Base-by-base conservation (phyloP, 345 rosid species). In the Gossypium bickii region DNA sequence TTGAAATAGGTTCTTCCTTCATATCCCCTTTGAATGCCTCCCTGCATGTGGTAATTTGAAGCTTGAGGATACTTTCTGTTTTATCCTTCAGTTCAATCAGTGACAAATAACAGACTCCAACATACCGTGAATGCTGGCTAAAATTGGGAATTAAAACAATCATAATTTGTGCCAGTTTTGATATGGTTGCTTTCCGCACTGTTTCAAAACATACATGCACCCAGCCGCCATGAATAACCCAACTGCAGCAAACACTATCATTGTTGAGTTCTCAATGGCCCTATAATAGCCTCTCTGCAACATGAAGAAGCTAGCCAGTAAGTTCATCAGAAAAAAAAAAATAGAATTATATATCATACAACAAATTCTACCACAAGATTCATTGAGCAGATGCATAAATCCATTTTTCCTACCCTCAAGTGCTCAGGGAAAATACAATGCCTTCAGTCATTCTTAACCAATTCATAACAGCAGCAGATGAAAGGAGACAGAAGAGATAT, bases 161-260 rank as follows among this genome's bases (percentile, higher is more conserved):
- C 86, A 95, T 71, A 82, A 77, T 70, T 91, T 91, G 77, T 86
- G 97, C 90, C 92, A 87, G 83, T 89, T 88, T 73, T 86, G 93
- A 78, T 89, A 89, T 6, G 92, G 99, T 80, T 91, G 97, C 87
- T 95, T 95, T 67, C 99, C 99, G 84, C 88, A 85, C 60, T 82
- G 86, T 87, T 94, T 91, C 83, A 95, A 72, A 43, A 87, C 71
- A 85, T 89, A 84, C 91, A 95, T 87, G 81, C 94, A 93, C 61
- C 89, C 92, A 72, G 94, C 90, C 15, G 94, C 92, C 1, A 64
- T 25, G 73, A 91, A 93, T 64, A 95, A 82, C 48, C 90, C 94
- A 24, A 90, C 12, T 9, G 97, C 92, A 51, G 88, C 86, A 9
- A 88, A 56, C 55, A 89, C 89, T 64, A 93, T 76, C 82, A 91